phyloP scores from a whole-genome alignment of 2,329 filamentous ascomycete species.

The Xylaria multiplex region DNA sequence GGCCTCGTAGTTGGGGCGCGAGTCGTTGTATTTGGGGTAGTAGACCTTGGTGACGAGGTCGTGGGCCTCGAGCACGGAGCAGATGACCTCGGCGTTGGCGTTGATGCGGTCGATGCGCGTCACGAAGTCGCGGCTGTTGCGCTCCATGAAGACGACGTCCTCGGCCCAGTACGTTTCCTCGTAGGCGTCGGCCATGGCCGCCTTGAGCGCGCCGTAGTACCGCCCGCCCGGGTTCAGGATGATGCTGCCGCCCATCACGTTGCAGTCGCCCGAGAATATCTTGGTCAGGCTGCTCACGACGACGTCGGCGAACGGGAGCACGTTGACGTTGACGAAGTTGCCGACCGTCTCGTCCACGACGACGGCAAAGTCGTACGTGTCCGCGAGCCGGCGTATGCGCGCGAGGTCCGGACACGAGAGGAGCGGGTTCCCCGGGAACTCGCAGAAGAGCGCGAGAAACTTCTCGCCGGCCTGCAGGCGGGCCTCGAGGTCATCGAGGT shows the following conservation, averaged over 20 bases:
- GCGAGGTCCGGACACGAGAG: constrained; percentile 84
- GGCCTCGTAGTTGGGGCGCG: constrained; percentile 78
- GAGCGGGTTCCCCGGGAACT: constrained; percentile 93
- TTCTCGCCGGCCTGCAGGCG: constrained; percentile 77
- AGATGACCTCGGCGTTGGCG: constrained; percentile 83
- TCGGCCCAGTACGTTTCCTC: constrained; percentile 95
- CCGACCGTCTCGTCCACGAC: constrained; percentile 97
- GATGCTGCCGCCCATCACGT: constrained; percentile 92
- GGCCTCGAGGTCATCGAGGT: constrained; percentile 84
- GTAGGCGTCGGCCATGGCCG: constrained; percentile 71
- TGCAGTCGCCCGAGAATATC: constrained; percentile 96
- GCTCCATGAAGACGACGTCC: constrained; percentile 93
- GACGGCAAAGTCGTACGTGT: constrained; percentile 86
- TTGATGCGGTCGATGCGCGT: constrained; percentile 86
- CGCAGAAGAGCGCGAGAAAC: constrained; percentile 87
- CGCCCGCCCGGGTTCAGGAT: constrained; percentile 72
- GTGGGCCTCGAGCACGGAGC: constrained; percentile 71
- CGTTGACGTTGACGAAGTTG: constrained; percentile 95
- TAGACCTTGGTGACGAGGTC: constrained; percentile 78
- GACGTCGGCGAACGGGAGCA: constrained; percentile 87
- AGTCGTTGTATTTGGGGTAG: constrained; percentile 84
- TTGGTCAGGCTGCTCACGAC: constrained; percentile 97
- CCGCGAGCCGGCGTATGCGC: constrained; percentile 82
- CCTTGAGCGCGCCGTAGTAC: constrained; percentile 77
- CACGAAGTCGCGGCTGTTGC: constrained; percentile 93